These are phyloP conservation scores for Thinopyrum elongatum DNA, from an alignment of 176 grass and related monocot genomes.

Conservation along the genomic window DNA sequence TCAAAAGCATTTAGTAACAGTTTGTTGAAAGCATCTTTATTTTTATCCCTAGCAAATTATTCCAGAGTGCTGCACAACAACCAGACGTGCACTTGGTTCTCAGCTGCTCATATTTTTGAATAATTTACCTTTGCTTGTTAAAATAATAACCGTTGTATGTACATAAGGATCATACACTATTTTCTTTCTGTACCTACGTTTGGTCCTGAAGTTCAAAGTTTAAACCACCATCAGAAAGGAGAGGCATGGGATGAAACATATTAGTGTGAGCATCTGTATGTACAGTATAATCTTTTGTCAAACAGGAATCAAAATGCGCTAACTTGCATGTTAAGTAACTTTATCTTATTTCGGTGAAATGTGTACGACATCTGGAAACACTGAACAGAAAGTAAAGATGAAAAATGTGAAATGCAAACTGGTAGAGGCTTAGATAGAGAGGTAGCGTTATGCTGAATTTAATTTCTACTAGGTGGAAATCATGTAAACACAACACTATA, in stretches of 20 bases:
- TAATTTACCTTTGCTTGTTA: background rate
- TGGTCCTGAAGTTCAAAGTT: background rate
- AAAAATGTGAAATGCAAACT: background rate
- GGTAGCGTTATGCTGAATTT: background rate
- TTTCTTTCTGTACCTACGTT: background rate
- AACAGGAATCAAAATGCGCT: background rate
- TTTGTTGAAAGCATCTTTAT: background rate
- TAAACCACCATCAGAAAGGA: background rate
- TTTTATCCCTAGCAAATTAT: background rate
- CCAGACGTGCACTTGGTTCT: background rate
- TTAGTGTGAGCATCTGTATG: background rate
- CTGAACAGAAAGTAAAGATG: background rate
- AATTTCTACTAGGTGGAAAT: background rate
- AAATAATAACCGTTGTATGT: background rate
- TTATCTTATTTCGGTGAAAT: conserved; percentile 10
- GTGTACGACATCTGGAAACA: background rate
- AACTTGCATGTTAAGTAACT: background rate
- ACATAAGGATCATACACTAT: background rate
- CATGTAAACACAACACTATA: background rate
- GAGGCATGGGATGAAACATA: background rate
- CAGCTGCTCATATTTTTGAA: background rate
- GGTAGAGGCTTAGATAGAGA: background rate
- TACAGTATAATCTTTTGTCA: background rate
- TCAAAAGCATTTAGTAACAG: background rate
- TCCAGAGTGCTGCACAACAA: background rate